Evolutionary conservation across 108 stramenopile genomes (phyloP), one percentile per base, ranked within the genome.

Genomic region (Skeletonema grethae): DNA sequence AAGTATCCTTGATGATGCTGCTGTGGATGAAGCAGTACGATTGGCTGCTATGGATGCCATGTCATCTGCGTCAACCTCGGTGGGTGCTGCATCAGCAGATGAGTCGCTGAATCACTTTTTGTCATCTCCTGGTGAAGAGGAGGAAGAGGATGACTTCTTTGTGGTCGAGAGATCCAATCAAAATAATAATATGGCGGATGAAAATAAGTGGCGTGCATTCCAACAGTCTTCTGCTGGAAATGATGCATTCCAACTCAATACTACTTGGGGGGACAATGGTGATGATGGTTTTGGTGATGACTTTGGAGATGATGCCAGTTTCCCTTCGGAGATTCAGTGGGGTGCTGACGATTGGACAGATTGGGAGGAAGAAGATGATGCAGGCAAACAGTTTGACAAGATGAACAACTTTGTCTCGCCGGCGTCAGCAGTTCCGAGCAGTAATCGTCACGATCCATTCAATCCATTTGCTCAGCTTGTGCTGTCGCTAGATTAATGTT

Each of bases 151-250:
- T 24, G 73, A 66, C 24, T 74, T 75, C 55, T 75, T 75, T 24
- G 73, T 81, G 4, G 63, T 75, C 59, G 11, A 29, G 29, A 75
- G 41, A 18, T 65, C 50, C 13, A 57, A 36, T 41, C 57, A 22
- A 8, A 61, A 13, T 61, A 20, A 22, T 3, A 61, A 13, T 61
- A 20, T 32, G 22, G 20, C 22, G 38, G 58, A 20, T 29, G 50
- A 53, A 15, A 63, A 75, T 22, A 63, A 81, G 2, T 81, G 80
- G 80, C 32, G 65, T 15, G 41, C 73, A 41, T 81, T 81, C 25
- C 46, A 48, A 48, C 70, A 61, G 56, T 35, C 67, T 43, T 30
- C 57, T 61, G 29, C 57, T 61, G 29, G 41, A 10, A 34, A 38
- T 13, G 29, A 41, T 48, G 75, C n/a, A 18, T 36, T 56, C 20